Base-by-base conservation (phyloP, 495 filamentous ascomycete species). In the Darksidea phi region DNA sequence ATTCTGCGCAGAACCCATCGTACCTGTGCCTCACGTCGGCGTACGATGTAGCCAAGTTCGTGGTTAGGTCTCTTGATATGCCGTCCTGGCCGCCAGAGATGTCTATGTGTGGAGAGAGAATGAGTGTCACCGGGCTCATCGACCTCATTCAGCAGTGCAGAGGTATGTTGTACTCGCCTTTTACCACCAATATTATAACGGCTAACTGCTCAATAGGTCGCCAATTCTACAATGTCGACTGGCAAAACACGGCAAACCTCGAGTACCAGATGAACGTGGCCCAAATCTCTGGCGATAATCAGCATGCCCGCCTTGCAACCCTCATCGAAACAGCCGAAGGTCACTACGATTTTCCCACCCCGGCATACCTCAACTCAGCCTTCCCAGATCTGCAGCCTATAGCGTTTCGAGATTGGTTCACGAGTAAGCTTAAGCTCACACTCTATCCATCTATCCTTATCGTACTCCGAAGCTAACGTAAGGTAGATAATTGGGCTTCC, bases 1-100 rank as follows among this genome's bases (percentile, higher is more conserved):
- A 78, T 55, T 53, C 76, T 1, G 70, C 74, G 3, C 79, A 81
- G 0, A 73, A 78, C 12, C 73, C 77, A 4, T 79, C 82, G 0
- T 74, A 71, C 8, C 71, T 89, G n/a, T 82, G 79, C 57, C 74
- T 91, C 73, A 90, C 85, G 6, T 84, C 86, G 2, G 84, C 81
- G 11, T 74, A 80, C 61, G 87, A 91, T 58, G 82, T 89, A 26
- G 87, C 76, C 17, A 77, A 76, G 45, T 89, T 87, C 67, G 77
- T 91, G 38, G 85, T 83, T 1, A 77, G 80, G 23, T 82, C 86
- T 2, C 66, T 89, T 24, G 83, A 82, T 3, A 73, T 85, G 36
- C 75, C 74, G 8, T 73, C 71, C 36, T 90, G 88, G 88, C 87
- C 86, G 6, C 69, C 72, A n/a, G 86, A 89, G 63, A 79, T 85